phyloP scores from a whole-genome alignment of 768 basidiomycete genomes.

The Lactarius sp. region DNA sequence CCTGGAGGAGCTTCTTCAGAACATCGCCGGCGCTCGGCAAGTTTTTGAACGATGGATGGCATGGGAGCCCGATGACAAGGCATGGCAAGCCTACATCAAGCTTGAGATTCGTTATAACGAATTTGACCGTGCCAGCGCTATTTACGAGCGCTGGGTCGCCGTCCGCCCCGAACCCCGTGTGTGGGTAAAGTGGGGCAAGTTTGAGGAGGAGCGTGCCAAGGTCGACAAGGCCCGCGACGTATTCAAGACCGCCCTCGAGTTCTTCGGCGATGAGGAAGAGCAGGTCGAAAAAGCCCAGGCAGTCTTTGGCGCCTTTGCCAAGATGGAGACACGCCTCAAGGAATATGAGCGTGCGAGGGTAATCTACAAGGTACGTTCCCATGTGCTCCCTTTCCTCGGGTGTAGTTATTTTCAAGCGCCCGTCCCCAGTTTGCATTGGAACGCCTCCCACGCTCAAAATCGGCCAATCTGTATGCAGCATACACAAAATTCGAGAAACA shows the following conservation, averaged over 20 bases:
- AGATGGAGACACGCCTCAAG: conserved; percentile 95
- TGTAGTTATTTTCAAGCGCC: neutral
- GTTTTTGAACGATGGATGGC: conserved; percentile 99
- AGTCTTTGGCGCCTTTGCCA: conserved; percentile 89
- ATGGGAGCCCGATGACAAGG: conserved; percentile 99
- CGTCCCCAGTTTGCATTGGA: conserved; percentile 81
- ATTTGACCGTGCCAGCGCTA: conserved; percentile 82
- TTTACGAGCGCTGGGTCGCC: conserved; percentile 89
- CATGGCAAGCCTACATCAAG: conserved; percentile 99
- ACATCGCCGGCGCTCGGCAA: conserved; percentile 93
- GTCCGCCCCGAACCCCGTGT: conserved; percentile 61
- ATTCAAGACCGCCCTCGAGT: conserved; percentile 61
- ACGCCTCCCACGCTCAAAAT: conserved; percentile 89
- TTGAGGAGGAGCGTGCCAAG: conserved; percentile 55
- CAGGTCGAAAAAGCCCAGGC: conserved; percentile 79
- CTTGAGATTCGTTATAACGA: conserved; percentile 93
- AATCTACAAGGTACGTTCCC: conserved; percentile 81
- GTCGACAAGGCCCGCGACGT: conserved; percentile 62
- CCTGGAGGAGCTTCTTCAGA: conserved; percentile 93
- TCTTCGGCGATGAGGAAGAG: conserved; percentile 58
- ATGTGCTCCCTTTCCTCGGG: conserved; percentile 6
- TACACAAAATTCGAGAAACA: conserved; percentile 99
- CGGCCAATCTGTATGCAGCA: conserved; percentile 77
- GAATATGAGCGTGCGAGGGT: conserved; percentile 96
- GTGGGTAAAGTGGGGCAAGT: conserved; percentile 65